Evolutionary conservation across 805 yeast species (phyloP).

Genomic region (Kazachstania bromeliacearum): DNA sequence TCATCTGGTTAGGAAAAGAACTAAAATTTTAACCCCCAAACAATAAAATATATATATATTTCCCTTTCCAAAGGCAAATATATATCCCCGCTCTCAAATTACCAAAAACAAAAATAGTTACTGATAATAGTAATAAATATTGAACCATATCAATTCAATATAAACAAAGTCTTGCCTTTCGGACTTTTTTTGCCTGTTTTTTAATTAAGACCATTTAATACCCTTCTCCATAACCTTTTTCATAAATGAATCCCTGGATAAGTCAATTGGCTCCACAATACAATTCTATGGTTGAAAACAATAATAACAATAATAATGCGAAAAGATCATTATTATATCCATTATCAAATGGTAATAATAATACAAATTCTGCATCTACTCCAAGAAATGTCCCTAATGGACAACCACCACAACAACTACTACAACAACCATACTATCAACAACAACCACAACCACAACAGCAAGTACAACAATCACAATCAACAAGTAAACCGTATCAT

Average conservation of each 20-base stretch:
- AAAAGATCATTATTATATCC: conserved; percentile 2
- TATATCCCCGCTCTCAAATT: too few relatives aligned
- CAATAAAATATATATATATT: too few relatives aligned
- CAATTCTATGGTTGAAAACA: neutral
- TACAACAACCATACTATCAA: conserved; percentile 2
- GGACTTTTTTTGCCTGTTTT: too few relatives aligned
- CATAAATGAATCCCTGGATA: conserved; percentile 4
- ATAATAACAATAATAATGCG: neutral
- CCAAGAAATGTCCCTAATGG: neutral
- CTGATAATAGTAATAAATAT: too few relatives aligned
- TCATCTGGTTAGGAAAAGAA: too few relatives aligned
- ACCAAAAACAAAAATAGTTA: too few relatives aligned
- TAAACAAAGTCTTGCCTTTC: too few relatives aligned
- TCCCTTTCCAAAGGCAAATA: too few relatives aligned
- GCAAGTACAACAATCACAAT: conserved; percentile 1
- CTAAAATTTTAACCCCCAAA: too few relatives aligned
- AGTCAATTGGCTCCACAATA: neutral
- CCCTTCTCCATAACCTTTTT: too few relatives aligned
- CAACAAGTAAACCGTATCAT: conserved; percentile 6
- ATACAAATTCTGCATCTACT: neutral
- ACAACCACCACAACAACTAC: neutral
- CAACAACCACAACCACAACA: conserved; percentile 8
- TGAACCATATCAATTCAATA: too few relatives aligned
- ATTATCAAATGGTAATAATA: neutral
- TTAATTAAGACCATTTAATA: too few relatives aligned